Percentiles rank a stretch among this genome's conserved stretches.
phyloP scores from a whole-genome alignment of 176 grass and related monocot species.

The Otatea glauca region DNA sequence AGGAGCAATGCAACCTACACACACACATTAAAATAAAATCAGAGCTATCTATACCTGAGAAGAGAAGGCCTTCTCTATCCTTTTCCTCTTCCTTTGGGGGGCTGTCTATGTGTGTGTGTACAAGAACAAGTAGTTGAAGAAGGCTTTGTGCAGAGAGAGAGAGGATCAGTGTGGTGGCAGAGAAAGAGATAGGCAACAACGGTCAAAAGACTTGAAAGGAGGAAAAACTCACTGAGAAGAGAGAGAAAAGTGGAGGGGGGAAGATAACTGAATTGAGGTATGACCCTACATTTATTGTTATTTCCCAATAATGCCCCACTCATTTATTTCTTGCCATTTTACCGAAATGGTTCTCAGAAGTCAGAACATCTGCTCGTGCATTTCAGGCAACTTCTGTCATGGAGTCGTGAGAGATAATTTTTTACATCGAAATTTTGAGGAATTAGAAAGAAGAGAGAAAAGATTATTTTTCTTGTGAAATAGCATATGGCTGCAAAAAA shows the following conservation, averaged over 20 bases:
- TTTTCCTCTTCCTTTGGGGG: background rate
- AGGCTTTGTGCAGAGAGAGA: constrained; percentile 40
- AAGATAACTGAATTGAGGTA: constrained; percentile 31
- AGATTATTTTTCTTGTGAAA: background rate
- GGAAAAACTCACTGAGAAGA: constrained; percentile 23
- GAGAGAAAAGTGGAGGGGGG: background rate
- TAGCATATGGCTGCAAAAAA: background rate
- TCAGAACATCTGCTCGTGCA: background rate
- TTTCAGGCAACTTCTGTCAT: constrained; percentile 23
- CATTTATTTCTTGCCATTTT: constrained; percentile 22
- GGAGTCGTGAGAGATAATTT: background rate
- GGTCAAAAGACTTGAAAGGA: constrained; percentile 66
- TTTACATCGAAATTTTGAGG: background rate
- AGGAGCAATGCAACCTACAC: background rate
- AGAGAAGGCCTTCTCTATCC: constrained; percentile 12
- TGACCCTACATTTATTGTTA: constrained; percentile 25
- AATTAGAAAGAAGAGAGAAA: background rate
- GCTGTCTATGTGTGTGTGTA: constrained; percentile 21
- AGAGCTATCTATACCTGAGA: constrained; percentile 38
- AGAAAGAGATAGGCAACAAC: constrained; percentile 48
- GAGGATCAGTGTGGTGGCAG: background rate
- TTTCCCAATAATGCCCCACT: constrained; percentile 43
- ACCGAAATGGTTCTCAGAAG: background rate
- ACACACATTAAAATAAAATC: constrained; percentile 52
- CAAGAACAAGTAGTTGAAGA: constrained; percentile 38